Percentiles rank a stretch among this genome's conserved stretches.
These are phyloP conservation scores for Clavulina sp. DNA, from an alignment of 768 basidiomycete species.

Conservation along the genomic window DNA sequence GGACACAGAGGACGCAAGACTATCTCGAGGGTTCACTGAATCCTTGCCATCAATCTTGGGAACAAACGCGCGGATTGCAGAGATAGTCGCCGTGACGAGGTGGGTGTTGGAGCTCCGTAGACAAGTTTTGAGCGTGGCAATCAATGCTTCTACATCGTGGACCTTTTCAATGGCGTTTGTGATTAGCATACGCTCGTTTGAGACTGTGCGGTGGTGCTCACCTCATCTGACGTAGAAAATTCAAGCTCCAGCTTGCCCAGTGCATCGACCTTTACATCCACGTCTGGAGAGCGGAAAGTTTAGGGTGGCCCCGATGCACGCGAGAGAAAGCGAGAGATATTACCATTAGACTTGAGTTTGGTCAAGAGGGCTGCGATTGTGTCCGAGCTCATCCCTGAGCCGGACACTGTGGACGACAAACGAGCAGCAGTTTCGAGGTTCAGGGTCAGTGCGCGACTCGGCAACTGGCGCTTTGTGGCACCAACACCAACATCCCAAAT, in stretches of 20 bases:
- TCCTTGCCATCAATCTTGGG: conserved; percentile 38
- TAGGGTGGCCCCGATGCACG: background rate
- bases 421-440: too few species aligned
- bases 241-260: conserved; percentile 58
- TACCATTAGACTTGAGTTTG: background rate
- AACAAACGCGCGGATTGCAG: conserved; percentile 46
- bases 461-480: too few species aligned
- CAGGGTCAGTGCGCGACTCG: too few species aligned
- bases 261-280: conserved; percentile 66
- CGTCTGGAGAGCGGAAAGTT: conserved; percentile 29
- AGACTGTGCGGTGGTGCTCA: conserved; percentile 18
- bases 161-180: conserved; percentile 29
- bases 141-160: conserved; percentile 49
- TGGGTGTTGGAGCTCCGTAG: conserved; percentile 71
- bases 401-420: too few species aligned
- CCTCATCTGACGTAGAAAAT: conserved; percentile 57
- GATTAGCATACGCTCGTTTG: background rate
- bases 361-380: background rate
- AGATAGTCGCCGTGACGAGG: conserved; percentile 57
- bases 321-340: conserved; percentile 9
- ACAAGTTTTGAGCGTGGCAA: conserved; percentile 51
- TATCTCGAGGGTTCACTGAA: conserved; percentile 26
- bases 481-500: too few species aligned
- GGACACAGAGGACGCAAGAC: background rate
- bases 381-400: background rate